Evolutionary conservation across 768 basidiomycete genomes (phyloP).

Genomic region (Boletus reticuloceps): DNA sequence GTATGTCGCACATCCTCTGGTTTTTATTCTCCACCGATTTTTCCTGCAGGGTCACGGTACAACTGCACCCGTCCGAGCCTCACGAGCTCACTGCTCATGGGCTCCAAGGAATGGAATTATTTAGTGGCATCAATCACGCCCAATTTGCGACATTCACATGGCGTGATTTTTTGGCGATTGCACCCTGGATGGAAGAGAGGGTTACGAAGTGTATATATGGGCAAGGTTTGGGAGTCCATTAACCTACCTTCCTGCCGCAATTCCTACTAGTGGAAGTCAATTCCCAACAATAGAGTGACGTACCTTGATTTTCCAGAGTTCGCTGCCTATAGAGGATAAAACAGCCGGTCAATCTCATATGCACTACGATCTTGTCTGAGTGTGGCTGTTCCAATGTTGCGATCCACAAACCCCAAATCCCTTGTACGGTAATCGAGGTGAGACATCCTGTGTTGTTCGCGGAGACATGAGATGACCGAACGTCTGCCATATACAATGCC

Average conservation of each 20-base stretch:
- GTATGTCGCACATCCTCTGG: constrained; percentile 36
- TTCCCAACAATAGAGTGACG: neutral
- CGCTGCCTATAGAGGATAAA: neutral
- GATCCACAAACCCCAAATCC: neutral
- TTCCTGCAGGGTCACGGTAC: constrained; percentile 54
- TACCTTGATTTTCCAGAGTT: constrained; percentile 6
- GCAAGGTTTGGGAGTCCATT: constrained; percentile 60
- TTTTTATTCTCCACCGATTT: constrained; percentile 5
- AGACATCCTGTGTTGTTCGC: constrained; percentile 28
- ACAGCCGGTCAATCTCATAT: neutral
- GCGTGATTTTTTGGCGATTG: constrained; percentile 66
- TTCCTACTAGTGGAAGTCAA: neutral
- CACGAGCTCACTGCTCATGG: constrained; percentile 35
- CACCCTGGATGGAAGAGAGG: constrained; percentile 75
- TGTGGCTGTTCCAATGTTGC: constrained; percentile 13
- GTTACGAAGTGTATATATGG: constrained; percentile 67
- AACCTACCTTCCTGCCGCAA: neutral
- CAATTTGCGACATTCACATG: constrained; percentile 72
- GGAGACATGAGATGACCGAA: constrained; percentile 8
- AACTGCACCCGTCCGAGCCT: constrained; percentile 48
- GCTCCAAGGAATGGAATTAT: constrained; percentile 49
- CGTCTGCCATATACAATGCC: neutral
- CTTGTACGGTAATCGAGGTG: constrained; percentile 31
- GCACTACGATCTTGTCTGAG: constrained; percentile 8
- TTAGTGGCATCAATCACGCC: constrained; percentile 45